Conservation (phyloP, 495 filamentous ascomycete species). For the Penicillium pulvis region DNA sequence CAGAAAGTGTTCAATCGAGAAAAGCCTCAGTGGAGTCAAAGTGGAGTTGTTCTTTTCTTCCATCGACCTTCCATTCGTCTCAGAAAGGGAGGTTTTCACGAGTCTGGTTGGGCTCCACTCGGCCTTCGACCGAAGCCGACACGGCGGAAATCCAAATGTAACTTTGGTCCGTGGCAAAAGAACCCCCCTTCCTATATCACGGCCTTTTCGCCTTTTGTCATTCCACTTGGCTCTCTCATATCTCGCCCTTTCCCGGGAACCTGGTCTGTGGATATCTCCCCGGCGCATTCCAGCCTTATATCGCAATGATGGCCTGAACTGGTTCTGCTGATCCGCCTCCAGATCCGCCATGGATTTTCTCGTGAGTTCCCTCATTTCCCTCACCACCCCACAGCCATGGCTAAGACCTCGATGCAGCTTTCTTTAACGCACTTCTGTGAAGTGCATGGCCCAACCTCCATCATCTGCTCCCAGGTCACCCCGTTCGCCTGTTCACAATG, state of each 20-base stretch:
- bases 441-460: constrained; percentile 89
- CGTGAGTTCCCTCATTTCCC: constrained; percentile 32
- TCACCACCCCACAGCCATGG: too few species aligned
- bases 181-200: constrained; percentile 6
- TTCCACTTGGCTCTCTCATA: constrained; percentile 10
- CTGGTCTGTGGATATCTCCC: constrained; percentile 24
- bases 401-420: constrained; percentile 54
- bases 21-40: constrained; percentile 20
- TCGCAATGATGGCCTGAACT: constrained; percentile 38
- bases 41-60: constrained; percentile 19
- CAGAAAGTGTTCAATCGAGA: constrained; percentile 1
- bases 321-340: constrained; percentile 19
- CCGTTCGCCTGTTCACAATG: constrained; percentile 79
- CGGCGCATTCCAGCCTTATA: constrained; percentile 36
- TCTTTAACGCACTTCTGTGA: constrained; percentile 97
- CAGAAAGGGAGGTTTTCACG: constrained; percentile 21
- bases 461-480: constrained; percentile 90
- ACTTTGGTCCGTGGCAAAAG: constrained; percentile 27
- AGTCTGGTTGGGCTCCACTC: constrained; percentile 3
- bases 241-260: constrained; percentile 16
- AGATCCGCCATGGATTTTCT: constrained; percentile 49
- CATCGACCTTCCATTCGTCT: constrained; percentile 27
- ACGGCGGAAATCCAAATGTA: constrained; percentile 13
- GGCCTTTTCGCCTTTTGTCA: neutral
- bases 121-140: constrained; percentile 20